Conservation (phyloP, 345 rosid species). For the Eucalyptus tenuipes region DNA sequence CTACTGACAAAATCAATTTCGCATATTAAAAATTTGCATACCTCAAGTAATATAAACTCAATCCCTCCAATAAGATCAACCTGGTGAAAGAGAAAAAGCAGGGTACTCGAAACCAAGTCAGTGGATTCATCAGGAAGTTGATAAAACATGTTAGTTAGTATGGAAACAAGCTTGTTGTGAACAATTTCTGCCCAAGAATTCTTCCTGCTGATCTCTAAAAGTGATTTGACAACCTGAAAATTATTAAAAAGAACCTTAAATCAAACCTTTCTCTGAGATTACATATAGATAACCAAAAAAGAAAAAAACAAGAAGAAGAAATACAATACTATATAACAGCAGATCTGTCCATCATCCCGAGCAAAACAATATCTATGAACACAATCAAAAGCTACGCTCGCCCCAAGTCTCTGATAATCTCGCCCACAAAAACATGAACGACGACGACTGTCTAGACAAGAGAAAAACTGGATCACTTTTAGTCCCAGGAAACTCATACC, state of each 20-base stretch:
- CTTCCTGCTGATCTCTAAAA: constrained; percentile 56
- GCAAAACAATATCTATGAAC: not conserved
- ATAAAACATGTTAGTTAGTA: constrained; percentile 88
- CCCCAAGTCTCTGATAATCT: not conserved
- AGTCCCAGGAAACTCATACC: not conserved
- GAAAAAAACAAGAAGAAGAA: not conserved
- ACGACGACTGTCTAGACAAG: not conserved
- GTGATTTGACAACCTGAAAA: constrained; percentile 75
- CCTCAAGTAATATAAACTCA: constrained; percentile 87
- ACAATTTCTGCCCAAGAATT: constrained; percentile 98
- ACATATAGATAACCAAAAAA: not conserved
- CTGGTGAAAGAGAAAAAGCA: constrained; percentile 68
- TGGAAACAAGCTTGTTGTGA: constrained; percentile 85
- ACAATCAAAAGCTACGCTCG: not conserved
- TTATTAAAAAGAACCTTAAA: not conserved
- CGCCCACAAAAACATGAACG: not conserved
- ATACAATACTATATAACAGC: not conserved
- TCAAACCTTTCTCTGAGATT: not conserved
- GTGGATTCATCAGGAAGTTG: constrained; percentile 44
- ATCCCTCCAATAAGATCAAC: constrained; percentile 94
- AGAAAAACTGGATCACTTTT: not conserved
- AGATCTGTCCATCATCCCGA: not conserved
- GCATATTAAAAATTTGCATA: constrained; percentile 5
- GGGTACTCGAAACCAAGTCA: constrained; percentile 16
- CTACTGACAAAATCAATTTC: not conserved